Evolutionary conservation across 257 asterid species (phyloP).

Genomic region (Nicotiana benthamiana): DNA sequence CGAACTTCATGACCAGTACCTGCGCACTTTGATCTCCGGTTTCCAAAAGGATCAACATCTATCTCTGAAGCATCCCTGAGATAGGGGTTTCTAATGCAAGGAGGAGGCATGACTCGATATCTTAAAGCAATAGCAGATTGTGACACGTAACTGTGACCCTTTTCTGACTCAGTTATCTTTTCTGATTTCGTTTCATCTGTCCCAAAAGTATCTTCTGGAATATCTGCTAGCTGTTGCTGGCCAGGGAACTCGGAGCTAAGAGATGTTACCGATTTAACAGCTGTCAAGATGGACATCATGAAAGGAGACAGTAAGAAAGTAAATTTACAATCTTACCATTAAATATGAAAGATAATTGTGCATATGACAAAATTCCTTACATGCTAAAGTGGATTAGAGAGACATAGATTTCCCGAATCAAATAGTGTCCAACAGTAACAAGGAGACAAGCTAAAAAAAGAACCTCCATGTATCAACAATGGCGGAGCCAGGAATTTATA

Average conservation of each 20-base stretch:
- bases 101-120: conserved; percentile 96
- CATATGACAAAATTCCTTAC: neutral
- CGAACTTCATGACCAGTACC: conserved; percentile 29
- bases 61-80: conserved; percentile 38
- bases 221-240: conserved; percentile 26
- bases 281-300: conserved; percentile 22
- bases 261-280: conserved; percentile 21
- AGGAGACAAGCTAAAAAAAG: neutral
- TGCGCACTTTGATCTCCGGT: conserved; percentile 75
- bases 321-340: neutral
- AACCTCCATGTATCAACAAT: neutral
- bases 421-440: neutral
- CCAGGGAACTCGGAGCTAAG: conserved; percentile 22
- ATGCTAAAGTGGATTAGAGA: neutral
- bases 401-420: neutral
- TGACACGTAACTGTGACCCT: conserved; percentile 56
- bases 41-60: conserved; percentile 60
- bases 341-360: neutral
- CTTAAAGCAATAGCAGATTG: conserved; percentile 97
- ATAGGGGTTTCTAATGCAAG: conserved; percentile 83
- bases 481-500: no score
- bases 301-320: neutral
- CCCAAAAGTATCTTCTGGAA: conserved; percentile 18
- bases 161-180: conserved; percentile 26
- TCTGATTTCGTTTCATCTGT: conserved; percentile 31